phyloP scores from a whole-genome alignment of 2,329 filamentous ascomycete genomes.

The Boeremia exigua region DNA sequence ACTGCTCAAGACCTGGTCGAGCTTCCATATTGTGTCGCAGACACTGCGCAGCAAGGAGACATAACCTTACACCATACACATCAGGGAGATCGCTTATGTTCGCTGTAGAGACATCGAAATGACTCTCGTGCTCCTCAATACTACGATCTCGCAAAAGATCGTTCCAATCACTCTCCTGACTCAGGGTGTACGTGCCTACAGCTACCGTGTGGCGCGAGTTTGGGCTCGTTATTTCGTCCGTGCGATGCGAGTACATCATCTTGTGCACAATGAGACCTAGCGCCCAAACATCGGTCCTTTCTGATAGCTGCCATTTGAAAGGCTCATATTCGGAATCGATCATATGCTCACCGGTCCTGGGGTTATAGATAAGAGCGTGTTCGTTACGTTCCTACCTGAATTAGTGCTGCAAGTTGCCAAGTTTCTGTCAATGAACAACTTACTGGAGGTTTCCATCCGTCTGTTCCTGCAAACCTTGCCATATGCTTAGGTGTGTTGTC shows the following conservation, averaged over 20 bases:
- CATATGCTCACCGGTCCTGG: too few relatives aligned
- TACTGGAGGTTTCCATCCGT: background rate
- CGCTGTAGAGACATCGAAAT: background rate
- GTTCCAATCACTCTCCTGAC: background rate
- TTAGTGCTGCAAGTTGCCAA: background rate
- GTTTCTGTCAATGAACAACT: background rate
- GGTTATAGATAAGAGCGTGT: background rate
- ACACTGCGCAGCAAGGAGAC: background rate
- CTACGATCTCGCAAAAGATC: background rate
- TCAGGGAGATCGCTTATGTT: background rate
- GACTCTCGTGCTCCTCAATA: background rate
- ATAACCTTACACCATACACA: background rate
- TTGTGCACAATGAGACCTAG: background rate
- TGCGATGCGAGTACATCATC: constrained; percentile 1
- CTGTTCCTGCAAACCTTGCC: background rate
- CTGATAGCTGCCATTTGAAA: background rate
- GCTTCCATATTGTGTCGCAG: background rate
- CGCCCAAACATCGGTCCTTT: background rate
- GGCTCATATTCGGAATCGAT: background rate
- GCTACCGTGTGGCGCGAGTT: background rate
- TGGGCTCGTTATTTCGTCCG: background rate
- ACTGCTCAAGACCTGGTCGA: background rate
- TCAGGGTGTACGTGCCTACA: background rate
- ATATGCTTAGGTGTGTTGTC: background rate
- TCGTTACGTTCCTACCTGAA: background rate